Conservation (phyloP, 371 early-diverging fungal genomes). For the Actinomortierella wolfii region DNA sequence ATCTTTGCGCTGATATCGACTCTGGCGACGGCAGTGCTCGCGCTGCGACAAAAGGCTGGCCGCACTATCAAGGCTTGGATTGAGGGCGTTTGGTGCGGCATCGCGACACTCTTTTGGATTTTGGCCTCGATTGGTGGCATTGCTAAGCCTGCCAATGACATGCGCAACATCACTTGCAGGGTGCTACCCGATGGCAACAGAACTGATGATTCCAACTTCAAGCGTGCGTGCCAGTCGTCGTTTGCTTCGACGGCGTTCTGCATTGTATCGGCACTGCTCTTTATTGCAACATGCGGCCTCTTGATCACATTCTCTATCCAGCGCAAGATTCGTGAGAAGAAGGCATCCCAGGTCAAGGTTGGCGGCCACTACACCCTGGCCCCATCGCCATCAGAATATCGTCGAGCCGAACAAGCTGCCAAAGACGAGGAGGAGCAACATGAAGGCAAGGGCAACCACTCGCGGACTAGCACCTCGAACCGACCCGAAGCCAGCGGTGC, state of each 20-base stretch:
- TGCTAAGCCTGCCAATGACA: constrained; percentile 40
- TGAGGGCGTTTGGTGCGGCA: constrained; percentile 36
- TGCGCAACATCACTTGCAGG: constrained; percentile 26
- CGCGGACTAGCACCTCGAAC: not conserved
- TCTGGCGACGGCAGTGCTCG: constrained; percentile 21
- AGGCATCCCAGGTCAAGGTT: constrained; percentile 12
- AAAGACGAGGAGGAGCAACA: constrained; percentile 16
- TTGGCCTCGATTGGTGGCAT: constrained; percentile 38
- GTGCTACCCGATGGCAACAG: constrained; percentile 26
- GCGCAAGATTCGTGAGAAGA: constrained; percentile 4
- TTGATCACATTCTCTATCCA: constrained; percentile 8
- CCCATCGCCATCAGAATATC: constrained; percentile 11
- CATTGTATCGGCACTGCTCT: constrained; percentile 9
- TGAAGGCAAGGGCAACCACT: not conserved
- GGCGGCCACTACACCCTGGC: constrained; percentile 7
- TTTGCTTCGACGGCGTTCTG: constrained; percentile 14
- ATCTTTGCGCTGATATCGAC: constrained; percentile 35
- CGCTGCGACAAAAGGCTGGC: constrained; percentile 36
- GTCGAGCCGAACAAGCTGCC: constrained; percentile 12
- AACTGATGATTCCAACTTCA: constrained; percentile 34
- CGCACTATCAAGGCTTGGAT: constrained; percentile 22
- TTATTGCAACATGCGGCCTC: constrained; percentile 7
- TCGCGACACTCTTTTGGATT: constrained; percentile 27
- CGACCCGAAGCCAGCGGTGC: constrained; percentile 4
- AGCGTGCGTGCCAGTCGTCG: constrained; percentile 25